These are phyloP conservation scores for Cornus suecica DNA, from an alignment of 148 eudicot genomes.

Conservation along the genomic window DNA sequence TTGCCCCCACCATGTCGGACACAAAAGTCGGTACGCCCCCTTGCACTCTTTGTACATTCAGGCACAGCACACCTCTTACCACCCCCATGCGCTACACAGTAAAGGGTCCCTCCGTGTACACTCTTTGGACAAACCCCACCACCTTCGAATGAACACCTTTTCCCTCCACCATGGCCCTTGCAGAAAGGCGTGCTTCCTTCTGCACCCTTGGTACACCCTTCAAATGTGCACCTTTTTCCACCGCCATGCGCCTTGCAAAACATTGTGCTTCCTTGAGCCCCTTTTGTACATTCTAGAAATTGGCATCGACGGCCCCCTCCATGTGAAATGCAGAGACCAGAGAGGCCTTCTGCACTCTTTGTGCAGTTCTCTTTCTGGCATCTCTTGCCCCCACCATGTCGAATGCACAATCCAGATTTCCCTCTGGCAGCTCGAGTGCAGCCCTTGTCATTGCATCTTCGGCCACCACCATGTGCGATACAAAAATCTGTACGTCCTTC, in stretches of 20 bases:
- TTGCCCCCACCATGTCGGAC: conserved; percentile 99
- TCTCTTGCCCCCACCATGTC: conserved; percentile 98
- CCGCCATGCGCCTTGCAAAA: conserved; percentile 99
- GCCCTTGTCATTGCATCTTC: conserved; percentile 78
- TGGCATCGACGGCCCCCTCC: conserved; percentile 99
- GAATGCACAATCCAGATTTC: conserved; percentile 87
- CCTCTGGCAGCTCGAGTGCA: conserved; percentile 90
- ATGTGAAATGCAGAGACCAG: conserved; percentile 96
- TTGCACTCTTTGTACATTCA: conserved; percentile 85
- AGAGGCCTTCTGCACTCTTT: conserved; percentile 91
- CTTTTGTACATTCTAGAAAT: conserved; percentile 67
- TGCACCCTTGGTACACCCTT: conserved; percentile 87
- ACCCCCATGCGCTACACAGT: conserved; percentile 97
- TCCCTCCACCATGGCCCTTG: conserved; percentile 99
- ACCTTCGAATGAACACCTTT: conserved; percentile 76
- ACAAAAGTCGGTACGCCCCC: conserved; percentile 88
- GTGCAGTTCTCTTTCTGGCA: conserved; percentile 84
- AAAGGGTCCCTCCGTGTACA: conserved; percentile 92
- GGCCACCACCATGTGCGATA: conserved; percentile 94
- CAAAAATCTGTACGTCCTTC: conserved; percentile 93
- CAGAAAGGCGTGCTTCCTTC: conserved; percentile 96
- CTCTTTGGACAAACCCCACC: conserved; percentile 82
- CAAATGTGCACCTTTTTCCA: conserved; percentile 80
- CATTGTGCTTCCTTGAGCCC: conserved; percentile 98
- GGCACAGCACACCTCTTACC: conserved; percentile 86